These are phyloP conservation scores for Capsicum baccatum DNA, from an alignment of 257 asterid genomes.

Conservation along the genomic window DNA sequence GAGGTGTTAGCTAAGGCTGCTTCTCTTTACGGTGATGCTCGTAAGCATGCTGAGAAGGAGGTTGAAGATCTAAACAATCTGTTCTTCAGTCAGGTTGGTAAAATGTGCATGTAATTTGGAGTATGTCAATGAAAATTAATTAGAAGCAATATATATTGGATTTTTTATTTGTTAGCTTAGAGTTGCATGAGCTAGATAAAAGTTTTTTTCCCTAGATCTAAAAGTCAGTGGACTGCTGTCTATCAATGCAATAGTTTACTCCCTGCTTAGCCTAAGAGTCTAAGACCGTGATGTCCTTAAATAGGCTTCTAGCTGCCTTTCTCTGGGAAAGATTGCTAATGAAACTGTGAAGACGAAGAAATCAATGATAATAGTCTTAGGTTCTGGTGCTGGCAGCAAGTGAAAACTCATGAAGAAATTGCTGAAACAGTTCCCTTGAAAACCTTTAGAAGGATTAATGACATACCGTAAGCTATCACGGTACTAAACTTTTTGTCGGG, in stretches of 20 bases:
- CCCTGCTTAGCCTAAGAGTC: constrained; percentile 22
- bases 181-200: constrained; percentile 12
- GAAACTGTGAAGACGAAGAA: constrained; percentile 15
- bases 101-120: not conserved
- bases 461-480: not conserved
- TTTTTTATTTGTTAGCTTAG: constrained; percentile 4
- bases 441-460: constrained; percentile 1
- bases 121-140: not conserved
- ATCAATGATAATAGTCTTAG: constrained; percentile 9
- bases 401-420: not conserved
- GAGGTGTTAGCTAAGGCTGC: constrained; percentile 89
- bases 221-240: not conserved
- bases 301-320: not conserved
- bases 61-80: constrained; percentile 83
- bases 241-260: not conserved
- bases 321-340: constrained; percentile 1
- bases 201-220: not conserved
- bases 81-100: constrained; percentile 80
- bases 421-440: constrained; percentile 19
- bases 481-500: not conserved
- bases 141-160: not conserved
- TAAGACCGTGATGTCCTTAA: not conserved
- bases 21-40: constrained; percentile 89
- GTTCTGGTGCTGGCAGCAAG: not conserved
- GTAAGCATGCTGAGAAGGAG: constrained; percentile 91